phyloP scores from a whole-genome alignment of 1,284 basidiomycete species.

The Inonotus obliquus region DNA sequence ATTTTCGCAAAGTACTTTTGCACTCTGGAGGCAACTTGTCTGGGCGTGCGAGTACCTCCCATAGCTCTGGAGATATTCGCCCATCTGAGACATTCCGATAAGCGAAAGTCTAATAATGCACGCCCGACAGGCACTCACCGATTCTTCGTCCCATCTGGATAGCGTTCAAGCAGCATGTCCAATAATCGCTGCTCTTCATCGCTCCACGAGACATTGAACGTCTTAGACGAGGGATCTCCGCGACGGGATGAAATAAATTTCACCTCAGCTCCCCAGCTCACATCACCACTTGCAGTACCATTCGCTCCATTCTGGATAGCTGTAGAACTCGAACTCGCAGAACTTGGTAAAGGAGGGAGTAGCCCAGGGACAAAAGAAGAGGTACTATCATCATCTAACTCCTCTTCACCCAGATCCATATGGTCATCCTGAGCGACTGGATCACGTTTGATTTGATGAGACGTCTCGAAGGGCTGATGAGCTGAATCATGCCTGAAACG shows the following conservation, averaged over 20 bases:
- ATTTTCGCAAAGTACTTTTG: constrained; percentile 83
- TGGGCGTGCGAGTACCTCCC: constrained; percentile 65
- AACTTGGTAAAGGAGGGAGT: not conserved
- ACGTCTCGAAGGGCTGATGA: not conserved
- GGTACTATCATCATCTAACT: not conserved
- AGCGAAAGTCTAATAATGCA: not conserved
- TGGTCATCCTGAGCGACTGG: not conserved
- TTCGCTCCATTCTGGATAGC: not conserved
- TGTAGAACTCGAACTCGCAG: not conserved
- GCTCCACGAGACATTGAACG: constrained; percentile 75
- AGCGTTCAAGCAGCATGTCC: constrained; percentile 65
- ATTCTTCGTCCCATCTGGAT: constrained; percentile 72
- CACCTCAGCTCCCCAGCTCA: not conserved
- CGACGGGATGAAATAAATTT: not conserved
- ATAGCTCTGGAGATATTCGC: constrained; percentile 75
- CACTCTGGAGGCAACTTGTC: constrained; percentile 80
- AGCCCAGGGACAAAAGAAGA: constrained; percentile 2
- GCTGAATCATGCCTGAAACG: not conserved
- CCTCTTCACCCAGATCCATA: not conserved
- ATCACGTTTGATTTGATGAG: not conserved
- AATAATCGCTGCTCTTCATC: constrained; percentile 69
- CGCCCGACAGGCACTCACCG: constrained; percentile 38
- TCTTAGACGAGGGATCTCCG: constrained; percentile 44
- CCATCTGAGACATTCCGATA: constrained; percentile 44
- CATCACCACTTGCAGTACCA: not conserved